These are phyloP conservation scores for Euphorbia peplus DNA, from an alignment of 345 rosid species.

Conservation along the genomic window DNA sequence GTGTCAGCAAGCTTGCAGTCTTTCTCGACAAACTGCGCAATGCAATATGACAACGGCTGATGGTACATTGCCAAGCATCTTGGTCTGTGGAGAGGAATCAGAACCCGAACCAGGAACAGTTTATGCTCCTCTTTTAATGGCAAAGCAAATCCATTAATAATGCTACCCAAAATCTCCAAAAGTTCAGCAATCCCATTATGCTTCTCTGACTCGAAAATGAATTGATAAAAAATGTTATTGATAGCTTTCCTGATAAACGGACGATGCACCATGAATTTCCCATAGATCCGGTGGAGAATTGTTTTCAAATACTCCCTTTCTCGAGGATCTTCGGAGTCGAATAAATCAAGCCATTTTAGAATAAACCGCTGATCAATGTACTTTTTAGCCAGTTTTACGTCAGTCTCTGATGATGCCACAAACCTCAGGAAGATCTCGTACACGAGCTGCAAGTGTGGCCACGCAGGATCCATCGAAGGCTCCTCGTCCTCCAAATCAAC, in stretches of 20 bases:
- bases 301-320: conserved; percentile 89
- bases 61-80: conserved; percentile 78
- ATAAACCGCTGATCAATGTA: conserved; percentile 66
- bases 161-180: conserved; percentile 85
- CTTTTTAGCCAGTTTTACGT: conserved; percentile 71
- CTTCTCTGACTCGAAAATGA: conserved; percentile 78
- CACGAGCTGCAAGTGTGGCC: conserved; percentile 88
- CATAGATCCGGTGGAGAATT: conserved; percentile 80
- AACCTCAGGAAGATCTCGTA: conserved; percentile 74
- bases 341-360: conserved; percentile 62
- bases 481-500: conserved; percentile 84
- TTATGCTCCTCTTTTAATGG: conserved; percentile 96
- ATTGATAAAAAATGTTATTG: conserved; percentile 69
- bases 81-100: conserved; percentile 84
- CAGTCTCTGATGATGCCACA: conserved; percentile 73
- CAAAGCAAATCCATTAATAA: conserved; percentile 87
- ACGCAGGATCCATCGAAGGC: conserved; percentile 75
- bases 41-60: conserved; percentile 81
- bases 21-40: conserved; percentile 85
- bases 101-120: conserved; percentile 63
- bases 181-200: conserved; percentile 85
- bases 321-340: conserved; percentile 90
- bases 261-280: conserved; percentile 93
- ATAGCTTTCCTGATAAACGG: conserved; percentile 83
- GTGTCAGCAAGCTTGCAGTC: conserved; percentile 85